Percentiles rank a stretch among this genome's conserved stretches.
Evolutionary conservation across 2,329 filamentous ascomycete genomes (phyloP).

Genomic region (Proliferodiscus dingleyae): DNA sequence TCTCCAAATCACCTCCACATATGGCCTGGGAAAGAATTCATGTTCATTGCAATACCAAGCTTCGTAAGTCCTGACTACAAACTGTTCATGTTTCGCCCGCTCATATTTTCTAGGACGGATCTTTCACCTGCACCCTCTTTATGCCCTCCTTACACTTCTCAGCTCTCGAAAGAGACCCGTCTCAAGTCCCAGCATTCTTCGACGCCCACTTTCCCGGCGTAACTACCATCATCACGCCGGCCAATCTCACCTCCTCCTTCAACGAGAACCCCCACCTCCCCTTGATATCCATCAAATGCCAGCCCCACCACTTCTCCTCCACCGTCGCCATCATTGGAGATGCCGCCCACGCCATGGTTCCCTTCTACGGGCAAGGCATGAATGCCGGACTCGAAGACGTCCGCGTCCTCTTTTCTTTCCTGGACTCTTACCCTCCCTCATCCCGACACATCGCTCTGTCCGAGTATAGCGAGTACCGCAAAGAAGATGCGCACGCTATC

Average conservation of each 20-base stretch:
- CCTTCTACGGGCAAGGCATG: conserved; percentile 98
- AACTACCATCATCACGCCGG: conserved; percentile 61
- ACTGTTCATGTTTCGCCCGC: not conserved
- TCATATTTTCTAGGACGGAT: conserved; percentile 62
- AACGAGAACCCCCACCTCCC: conserved; percentile 80
- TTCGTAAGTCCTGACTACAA: conserved; percentile 9
- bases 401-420: conserved; percentile 73
- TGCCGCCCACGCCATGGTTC: conserved; percentile 95
- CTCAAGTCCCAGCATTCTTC: conserved; percentile 67
- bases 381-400: conserved; percentile 96
- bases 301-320: conserved; percentile 74
- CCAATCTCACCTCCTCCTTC: conserved; percentile 71
- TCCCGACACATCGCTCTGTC: conserved; percentile 65
- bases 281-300: conserved; percentile 88
- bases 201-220: conserved; percentile 83
- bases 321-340: conserved; percentile 85
- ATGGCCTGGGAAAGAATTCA: conserved; percentile 89
- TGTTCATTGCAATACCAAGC: conserved; percentile 96
- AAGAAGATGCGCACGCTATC: conserved; percentile 79
- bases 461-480: conserved; percentile 70
- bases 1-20: conserved; percentile 94
- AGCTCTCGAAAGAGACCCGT: conserved; percentile 58
- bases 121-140: conserved; percentile 94
- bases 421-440: conserved; percentile 58
- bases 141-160: conserved; percentile 67